Base-by-base conservation (phyloP, 2,329 filamentous ascomycete genomes). In the Paraconiothyrium sp. region DNA sequence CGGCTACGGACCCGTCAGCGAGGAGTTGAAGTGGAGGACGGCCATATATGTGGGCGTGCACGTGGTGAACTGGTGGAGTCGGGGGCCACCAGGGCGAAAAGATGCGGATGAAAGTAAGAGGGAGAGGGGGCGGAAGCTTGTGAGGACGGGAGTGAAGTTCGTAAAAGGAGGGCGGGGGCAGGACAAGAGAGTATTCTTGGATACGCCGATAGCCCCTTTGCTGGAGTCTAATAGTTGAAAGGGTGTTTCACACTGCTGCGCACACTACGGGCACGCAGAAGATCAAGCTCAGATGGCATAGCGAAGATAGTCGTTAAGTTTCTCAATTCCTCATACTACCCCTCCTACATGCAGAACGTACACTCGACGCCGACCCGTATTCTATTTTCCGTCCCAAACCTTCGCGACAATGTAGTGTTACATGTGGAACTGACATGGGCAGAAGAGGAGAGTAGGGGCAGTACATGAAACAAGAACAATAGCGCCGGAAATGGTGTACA, bases 401-500 rank as follows among this genome's bases (percentile, higher is more conserved):
- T 43, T 30, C 35, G 46, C 46, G 46, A 32, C 55, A 52, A 24
- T 35, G 44, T 50, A 32, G 47, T 58, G 44, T 24, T 52, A 57
- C 57, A 60, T 35, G 39, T 50, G 43, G n/a, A 61, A 50, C 52
- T 44, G 44, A 57, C 34, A 57, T 39, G 44, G 61, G n/a, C 47
- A 51, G 43, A 60, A 58, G 54, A n/a, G 51, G 54, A 59, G 58
- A 64, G 55, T 43, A 39, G 61, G 55, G 58, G 22, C 44, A 58
- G 55, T 64, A 61, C 54, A 30, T 22, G 48, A 43, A 39, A 51
- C 35, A 58, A 34, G 46, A 43, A 50, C 39, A 62, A 52, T 43
- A 54, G 57, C 57, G 61, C 61, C 54, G 48, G 57, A 58, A 58
- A 59, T 49, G 52, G 47, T 58, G 61, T 60, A 64, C 57, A 62